phyloP scores from a whole-genome alignment of 2,329 filamentous ascomycete species.

The Purpureocillium takamizusanense region DNA sequence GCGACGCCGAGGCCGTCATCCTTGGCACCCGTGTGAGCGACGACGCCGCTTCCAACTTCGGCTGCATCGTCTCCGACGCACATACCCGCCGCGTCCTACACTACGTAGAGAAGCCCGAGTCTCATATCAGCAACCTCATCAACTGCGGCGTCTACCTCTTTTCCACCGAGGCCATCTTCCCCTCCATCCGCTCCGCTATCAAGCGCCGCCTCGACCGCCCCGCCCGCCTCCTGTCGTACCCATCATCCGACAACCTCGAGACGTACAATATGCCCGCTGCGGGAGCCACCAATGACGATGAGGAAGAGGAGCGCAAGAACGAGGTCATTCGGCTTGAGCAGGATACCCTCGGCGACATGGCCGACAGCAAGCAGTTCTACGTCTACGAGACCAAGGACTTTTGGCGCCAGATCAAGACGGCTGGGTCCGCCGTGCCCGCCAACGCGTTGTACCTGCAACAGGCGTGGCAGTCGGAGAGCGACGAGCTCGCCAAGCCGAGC shows the following conservation, averaged over 20 bases:
- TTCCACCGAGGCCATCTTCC: constrained; percentile 90
- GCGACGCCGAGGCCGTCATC: constrained; percentile 93
- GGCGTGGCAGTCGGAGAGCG: constrained; percentile 71
- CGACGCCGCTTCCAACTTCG: constrained; percentile 91
- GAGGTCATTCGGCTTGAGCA: constrained; percentile 92
- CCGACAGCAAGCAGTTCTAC: constrained; percentile 96
- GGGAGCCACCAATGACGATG: constrained; percentile 30
- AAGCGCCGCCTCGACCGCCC: constrained; percentile 90
- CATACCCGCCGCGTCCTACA: constrained; percentile 94
- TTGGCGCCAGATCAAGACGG: constrained; percentile 99
- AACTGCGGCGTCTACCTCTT: constrained; percentile 99
- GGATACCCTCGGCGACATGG: constrained; percentile 90
- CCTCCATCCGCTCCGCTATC: constrained; percentile 86
- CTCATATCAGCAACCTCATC: constrained; percentile 95
- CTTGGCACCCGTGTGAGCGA: constrained; percentile 85
- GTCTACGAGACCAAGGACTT: constrained; percentile 99
- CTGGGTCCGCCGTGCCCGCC: constrained; percentile 90
- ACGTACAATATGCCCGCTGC: constrained; percentile 40
- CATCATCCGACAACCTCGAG: constrained; percentile 88
- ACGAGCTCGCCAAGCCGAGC: constrained; percentile 72
- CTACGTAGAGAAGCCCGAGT: constrained; percentile 98
- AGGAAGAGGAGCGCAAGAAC: constrained; percentile 70
- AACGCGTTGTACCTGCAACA: constrained; percentile 96
- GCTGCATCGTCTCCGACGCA: constrained; percentile 90
- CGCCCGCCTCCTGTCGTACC: constrained; percentile 78